Percentiles rank a stretch among this genome's conserved stretches.
Evolutionary conservation across 2,329 filamentous ascomycete species (phyloP).

Genomic region (Phaeoacremonium minimum): DNA sequence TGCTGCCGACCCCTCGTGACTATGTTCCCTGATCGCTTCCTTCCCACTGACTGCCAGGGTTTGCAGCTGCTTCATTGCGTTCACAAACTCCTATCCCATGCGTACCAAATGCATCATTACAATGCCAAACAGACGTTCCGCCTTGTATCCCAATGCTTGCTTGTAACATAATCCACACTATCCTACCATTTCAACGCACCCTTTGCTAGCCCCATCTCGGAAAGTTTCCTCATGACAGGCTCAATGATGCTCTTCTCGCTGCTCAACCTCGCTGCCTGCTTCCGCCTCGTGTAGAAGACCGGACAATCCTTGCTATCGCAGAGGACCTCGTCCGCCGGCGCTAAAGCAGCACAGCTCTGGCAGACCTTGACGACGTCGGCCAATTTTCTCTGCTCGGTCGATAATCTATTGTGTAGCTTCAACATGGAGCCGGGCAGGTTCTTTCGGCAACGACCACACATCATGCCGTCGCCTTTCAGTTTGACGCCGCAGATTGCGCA

Average conservation of each 20-base stretch:
- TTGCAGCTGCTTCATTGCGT: no score
- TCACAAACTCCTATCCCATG: no score
- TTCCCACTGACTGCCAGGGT: no score
- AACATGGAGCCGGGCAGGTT: constrained; percentile 58
- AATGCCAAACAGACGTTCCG: no score
- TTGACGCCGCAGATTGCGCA: constrained; percentile 73
- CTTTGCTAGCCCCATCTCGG: constrained; percentile 17
- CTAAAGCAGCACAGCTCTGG: constrained; percentile 70
- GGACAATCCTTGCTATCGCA: constrained; percentile 93
- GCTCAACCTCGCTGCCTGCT: constrained; percentile 47
- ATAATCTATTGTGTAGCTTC: constrained; percentile 57
- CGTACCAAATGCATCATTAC: no score
- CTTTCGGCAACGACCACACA: constrained; percentile 56
- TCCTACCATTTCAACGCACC: constrained; percentile 27
- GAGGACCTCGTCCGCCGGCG: constrained; percentile 70
- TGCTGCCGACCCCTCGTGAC: no score
- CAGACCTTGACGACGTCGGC: constrained; percentile 68
- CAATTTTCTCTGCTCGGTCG: constrained; percentile 58
- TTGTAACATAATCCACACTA: not conserved
- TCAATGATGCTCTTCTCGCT: constrained; percentile 31
- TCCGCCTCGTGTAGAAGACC: constrained; percentile 78
- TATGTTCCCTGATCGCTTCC: no score
- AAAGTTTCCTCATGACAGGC: constrained; percentile 27
- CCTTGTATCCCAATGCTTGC: no score
- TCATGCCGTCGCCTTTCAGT: constrained; percentile 23